Percentiles rank a stretch among this genome's conserved stretches.
Evolutionary conservation across 2,329 filamentous ascomycete species (phyloP).

Genomic region (Trichoderma sp.): DNA sequence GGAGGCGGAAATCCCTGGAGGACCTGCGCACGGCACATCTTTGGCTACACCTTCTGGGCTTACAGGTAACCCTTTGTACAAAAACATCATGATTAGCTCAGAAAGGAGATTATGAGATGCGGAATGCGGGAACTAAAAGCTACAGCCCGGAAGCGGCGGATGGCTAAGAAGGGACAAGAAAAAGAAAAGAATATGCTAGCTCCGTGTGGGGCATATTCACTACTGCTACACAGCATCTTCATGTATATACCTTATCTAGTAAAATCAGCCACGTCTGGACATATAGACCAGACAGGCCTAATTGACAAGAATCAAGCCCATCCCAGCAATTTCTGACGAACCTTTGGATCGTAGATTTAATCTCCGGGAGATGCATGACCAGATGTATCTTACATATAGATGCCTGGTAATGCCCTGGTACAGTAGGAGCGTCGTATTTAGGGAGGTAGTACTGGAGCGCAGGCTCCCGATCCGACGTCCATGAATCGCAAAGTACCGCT

Average conservation of each 20-base stretch:
- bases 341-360: not conserved
- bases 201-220: not conserved
- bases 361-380: not conserved
- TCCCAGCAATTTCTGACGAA: not conserved
- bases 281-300: not conserved
- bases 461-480: not conserved
- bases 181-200: conserved; percentile 2
- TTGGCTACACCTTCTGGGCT: conserved; percentile 4
- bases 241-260: conserved; percentile 12
- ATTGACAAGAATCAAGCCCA: not conserved
- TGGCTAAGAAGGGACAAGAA: not conserved
- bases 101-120: conserved; percentile 7
- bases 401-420: not conserved
- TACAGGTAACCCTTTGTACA: not conserved
- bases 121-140: conserved; percentile 20
- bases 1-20: conserved; percentile 8
- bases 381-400: not conserved
- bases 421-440: not conserved
- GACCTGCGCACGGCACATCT: conserved; percentile 1
- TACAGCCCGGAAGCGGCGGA: conserved; percentile 22
- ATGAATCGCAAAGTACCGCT: not conserved
- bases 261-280: not conserved
- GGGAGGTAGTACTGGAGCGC: not conserved
- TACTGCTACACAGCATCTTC: conserved; percentile 14
- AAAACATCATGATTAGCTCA: conserved; percentile 11